These are phyloP conservation scores for Jasminum sambac DNA, from an alignment of 257 asterid species.

Conservation along the genomic window DNA sequence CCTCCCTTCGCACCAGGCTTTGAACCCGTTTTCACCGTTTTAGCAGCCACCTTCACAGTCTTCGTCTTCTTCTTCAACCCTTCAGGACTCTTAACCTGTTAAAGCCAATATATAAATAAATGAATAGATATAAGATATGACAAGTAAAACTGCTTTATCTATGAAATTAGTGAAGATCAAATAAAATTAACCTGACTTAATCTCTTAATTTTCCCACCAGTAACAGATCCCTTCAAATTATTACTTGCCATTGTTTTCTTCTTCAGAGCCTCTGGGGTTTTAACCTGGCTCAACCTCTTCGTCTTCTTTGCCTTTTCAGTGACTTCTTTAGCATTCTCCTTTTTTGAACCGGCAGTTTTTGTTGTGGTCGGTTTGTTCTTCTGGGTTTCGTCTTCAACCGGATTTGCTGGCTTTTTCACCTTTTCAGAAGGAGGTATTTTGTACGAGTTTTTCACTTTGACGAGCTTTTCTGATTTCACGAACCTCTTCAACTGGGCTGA, in stretches of 20 bases:
- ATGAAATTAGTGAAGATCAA: neutral
- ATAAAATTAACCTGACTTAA: neutral
- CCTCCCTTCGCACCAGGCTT: conserved; percentile 30
- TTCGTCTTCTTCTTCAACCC: neutral
- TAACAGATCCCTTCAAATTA: conserved; percentile 1
- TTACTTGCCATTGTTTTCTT: conserved; percentile 24
- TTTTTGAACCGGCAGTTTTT: neutral
- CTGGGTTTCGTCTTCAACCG: conserved; percentile 5
- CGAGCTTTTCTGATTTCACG: conserved; percentile 47
- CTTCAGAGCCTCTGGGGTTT: conserved; percentile 55
- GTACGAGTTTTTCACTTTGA: conserved; percentile 51
- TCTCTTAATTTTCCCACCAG: conserved; percentile 15
- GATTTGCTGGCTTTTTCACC: conserved; percentile 21
- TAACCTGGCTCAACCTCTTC: conserved; percentile 53
- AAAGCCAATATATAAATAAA: neutral
- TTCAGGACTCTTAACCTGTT: neutral
- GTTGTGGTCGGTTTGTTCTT: conserved; percentile 5
- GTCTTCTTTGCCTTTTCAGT: conserved; percentile 42
- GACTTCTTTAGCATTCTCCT: conserved; percentile 8
- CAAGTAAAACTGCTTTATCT: neutral
- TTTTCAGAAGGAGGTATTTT: conserved; percentile 37
- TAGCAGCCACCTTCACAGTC: conserved; percentile 22
- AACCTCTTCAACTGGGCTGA: conserved; percentile 50
- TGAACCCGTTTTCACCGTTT: conserved; percentile 9
- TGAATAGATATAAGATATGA: neutral